Evolutionary conservation across 1,284 basidiomycete genomes (phyloP).

Genomic region (Gastroboletus turbinatus): DNA sequence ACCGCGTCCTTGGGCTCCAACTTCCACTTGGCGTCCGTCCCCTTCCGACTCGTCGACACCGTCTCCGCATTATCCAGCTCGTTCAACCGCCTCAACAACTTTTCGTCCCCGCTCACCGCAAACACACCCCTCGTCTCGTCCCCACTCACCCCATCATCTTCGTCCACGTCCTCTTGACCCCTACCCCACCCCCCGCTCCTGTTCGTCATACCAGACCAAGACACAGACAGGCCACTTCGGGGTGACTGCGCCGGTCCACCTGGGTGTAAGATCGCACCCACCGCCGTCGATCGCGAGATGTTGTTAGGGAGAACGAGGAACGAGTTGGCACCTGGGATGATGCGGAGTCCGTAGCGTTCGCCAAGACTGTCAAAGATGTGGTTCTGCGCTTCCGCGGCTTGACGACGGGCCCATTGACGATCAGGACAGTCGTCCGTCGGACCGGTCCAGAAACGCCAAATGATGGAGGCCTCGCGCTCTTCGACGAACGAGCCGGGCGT

Average conservation of each 20-base stretch:
- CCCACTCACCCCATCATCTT: constrained; percentile 7
- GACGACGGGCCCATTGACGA: constrained; percentile 77
- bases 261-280: constrained; percentile 71
- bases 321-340: constrained; percentile 73
- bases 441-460: constrained; percentile 82
- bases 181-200: background rate
- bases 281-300: constrained; percentile 77
- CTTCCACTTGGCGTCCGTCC: constrained; percentile 77
- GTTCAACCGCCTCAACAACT: constrained; percentile 68
- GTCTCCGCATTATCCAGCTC: constrained; percentile 74
- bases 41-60: constrained; percentile 61
- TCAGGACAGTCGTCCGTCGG: constrained; percentile 46
- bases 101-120: constrained; percentile 72
- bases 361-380: constrained; percentile 86
- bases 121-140: constrained; percentile 62
- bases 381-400: constrained; percentile 88
- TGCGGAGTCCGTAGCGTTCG: constrained; percentile 76
- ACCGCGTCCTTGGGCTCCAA: constrained; percentile 46
- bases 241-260: constrained; percentile 60
- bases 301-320: constrained; percentile 87
- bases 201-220: background rate
- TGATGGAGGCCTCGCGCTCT: constrained; percentile 79
- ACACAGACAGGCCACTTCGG: constrained; percentile 27
- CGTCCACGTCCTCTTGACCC: background rate
- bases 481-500: constrained; percentile 85